phyloP scores from a whole-genome alignment of 1,139 yeast genomes.

The Diutina mesorugosa region DNA sequence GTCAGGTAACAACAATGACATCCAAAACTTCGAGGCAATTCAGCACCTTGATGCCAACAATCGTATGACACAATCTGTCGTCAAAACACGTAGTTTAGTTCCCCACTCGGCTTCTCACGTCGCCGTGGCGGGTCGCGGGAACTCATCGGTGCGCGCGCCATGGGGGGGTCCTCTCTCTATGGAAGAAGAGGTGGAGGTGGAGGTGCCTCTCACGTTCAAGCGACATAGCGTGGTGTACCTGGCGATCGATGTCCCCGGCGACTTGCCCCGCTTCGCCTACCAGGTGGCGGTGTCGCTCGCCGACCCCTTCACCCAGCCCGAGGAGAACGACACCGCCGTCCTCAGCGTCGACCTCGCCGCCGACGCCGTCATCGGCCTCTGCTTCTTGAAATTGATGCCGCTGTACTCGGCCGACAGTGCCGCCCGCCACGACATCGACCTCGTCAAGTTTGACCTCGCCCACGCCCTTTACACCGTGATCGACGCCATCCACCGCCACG shows the following conservation, averaged over 20 bases:
- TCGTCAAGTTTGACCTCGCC: neutral
- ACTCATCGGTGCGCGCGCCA: neutral
- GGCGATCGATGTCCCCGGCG: constrained; percentile 10
- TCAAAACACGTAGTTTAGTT: no score
- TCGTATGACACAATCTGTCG: no score
- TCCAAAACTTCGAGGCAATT: no score
- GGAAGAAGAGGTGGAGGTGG: neutral
- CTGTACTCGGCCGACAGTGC: neutral
- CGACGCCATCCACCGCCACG: neutral
- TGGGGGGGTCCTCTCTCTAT: neutral
- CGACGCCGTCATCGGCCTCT: constrained; percentile 35
- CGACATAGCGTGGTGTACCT: neutral
- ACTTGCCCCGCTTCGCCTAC: constrained; percentile 12
- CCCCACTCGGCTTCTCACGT: no score
- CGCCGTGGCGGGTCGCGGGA: neutral
- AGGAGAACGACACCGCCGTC: constrained; percentile 38
- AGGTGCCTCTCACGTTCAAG: neutral
- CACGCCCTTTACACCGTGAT: neutral
- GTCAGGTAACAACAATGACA: no score
- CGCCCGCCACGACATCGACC: neutral
- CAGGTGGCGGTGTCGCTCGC: constrained; percentile 31
- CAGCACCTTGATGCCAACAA: no score
- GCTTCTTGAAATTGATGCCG: constrained; percentile 6
- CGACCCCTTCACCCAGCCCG: constrained; percentile 61
- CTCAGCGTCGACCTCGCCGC: constrained; percentile 44